These are phyloP conservation scores for Prunus fruticosa DNA, from an alignment of 306 rosid genomes.

Conservation along the genomic window DNA sequence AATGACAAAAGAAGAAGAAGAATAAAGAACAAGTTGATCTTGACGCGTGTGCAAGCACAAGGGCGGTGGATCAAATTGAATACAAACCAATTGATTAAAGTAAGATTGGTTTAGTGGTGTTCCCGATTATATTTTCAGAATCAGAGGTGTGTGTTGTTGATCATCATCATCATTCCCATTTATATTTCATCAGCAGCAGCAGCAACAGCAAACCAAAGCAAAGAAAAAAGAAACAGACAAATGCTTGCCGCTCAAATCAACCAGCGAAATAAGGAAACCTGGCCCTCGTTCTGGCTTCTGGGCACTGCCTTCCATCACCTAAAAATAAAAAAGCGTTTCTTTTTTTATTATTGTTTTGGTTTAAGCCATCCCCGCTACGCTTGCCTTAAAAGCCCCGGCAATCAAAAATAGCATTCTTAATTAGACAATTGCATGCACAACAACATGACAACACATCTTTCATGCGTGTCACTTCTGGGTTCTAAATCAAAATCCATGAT, in stretches of 20 bases:
- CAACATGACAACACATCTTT: conserved; percentile 6
- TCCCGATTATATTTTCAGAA: neutral
- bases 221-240: neutral
- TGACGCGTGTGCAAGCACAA: neutral
- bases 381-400: conserved; percentile 53
- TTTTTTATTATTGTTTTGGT: neutral
- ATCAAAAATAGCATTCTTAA: conserved; percentile 16
- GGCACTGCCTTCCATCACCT: conserved; percentile 21
- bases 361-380: conserved; percentile 29
- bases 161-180: neutral
- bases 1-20: neutral
- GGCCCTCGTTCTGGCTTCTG: conserved; percentile 8
- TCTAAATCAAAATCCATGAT: neutral
- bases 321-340: neutral
- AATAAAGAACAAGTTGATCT: neutral
- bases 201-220: neutral
- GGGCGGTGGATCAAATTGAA: conserved; percentile 11
- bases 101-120: neutral
- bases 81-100: neutral
- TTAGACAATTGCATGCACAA: neutral
- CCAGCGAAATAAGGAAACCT: conserved; percentile 46
- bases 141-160: neutral
- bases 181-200: neutral
- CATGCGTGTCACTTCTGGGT: too few species aligned
- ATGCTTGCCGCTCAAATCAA: conserved; percentile 40